Percentiles rank a stretch among this genome's conserved stretches.
Evolutionary conservation across 2,329 filamentous ascomycete genomes (phyloP).

Genomic region (Cordyceps sp.): DNA sequence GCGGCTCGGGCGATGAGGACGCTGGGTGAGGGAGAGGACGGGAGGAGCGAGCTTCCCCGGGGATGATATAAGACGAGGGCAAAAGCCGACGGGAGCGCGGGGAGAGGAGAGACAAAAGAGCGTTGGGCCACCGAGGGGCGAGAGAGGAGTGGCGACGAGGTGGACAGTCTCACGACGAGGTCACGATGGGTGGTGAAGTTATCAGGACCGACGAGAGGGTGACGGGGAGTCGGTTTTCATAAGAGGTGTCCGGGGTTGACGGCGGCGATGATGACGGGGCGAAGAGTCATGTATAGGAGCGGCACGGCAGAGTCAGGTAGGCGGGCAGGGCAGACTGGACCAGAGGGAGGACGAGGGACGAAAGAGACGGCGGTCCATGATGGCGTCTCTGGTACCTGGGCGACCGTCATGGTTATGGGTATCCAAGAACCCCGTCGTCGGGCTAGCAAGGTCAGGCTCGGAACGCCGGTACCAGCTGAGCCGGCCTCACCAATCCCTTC

Average conservation of each 20-base stretch:
- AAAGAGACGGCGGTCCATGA: not conserved
- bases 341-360: not conserved
- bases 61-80: not conserved
- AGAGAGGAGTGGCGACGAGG: too few species aligned
- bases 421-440: constrained; percentile 5
- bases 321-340: not conserved
- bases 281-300: not conserved
- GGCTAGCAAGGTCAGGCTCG: constrained; percentile 6
- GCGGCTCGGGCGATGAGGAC: not conserved
- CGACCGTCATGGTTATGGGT: constrained; percentile 1
- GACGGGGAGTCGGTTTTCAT: too few species aligned
- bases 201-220: not conserved
- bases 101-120: too few species aligned
- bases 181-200: too few species aligned
- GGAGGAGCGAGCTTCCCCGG: not conserved
- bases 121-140: too few species aligned
- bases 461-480: constrained; percentile 5
- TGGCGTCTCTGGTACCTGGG: not conserved
- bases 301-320: not conserved
- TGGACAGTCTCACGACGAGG: too few species aligned
- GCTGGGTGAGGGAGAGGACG: not conserved
- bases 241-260: too few species aligned
- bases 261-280: not conserved
- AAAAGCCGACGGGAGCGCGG: too few species aligned
- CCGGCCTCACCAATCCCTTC: constrained; percentile 3